Percentiles rank a stretch among this genome's conserved stretches.
phyloP scores from a whole-genome alignment of 2,329 filamentous ascomycete species.

The Monosporascus sp. region DNA sequence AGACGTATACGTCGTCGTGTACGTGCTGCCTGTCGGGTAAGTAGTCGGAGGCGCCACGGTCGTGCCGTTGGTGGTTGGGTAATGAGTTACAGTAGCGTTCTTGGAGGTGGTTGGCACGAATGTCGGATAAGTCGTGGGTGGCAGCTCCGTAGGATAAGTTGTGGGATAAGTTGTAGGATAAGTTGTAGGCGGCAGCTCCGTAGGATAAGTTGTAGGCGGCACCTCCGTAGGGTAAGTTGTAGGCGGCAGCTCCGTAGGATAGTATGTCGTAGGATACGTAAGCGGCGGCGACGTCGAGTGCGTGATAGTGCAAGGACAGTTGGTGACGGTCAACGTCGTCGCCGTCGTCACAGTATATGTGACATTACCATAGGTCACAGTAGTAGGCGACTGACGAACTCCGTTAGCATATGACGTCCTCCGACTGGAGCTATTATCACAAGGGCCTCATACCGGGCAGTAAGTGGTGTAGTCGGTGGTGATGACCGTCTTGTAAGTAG shows the following conservation, averaged over 20 bases:
- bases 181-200: not conserved
- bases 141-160: constrained; percentile 5
- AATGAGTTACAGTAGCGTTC: not conserved
- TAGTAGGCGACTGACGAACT: constrained; percentile 26
- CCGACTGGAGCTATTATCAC: not conserved
- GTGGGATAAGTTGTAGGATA: constrained; percentile 6
- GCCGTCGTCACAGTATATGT: constrained; percentile 39
- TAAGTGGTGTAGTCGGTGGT: constrained; percentile 35
- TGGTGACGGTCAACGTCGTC: constrained; percentile 40
- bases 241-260: constrained; percentile 7
- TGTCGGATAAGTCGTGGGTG: not conserved
- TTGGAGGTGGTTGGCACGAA: not conserved
- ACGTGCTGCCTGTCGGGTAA: too few relatives aligned
- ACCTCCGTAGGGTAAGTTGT: constrained; percentile 7
- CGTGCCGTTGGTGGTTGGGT: constrained; percentile 4
- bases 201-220: constrained; percentile 7
- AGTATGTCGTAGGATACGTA: constrained; percentile 22
- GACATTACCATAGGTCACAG: constrained; percentile 34
- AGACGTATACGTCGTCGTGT: too few relatives aligned
- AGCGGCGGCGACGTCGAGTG: constrained; percentile 21
- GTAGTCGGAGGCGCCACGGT: not conserved
- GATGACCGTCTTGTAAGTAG: constrained; percentile 30
- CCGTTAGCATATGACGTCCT: not conserved
- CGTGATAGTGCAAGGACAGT: constrained; percentile 43
- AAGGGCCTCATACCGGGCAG: constrained; percentile 35